Base-by-base conservation (phyloP, 495 filamentous ascomycete species). In the Tuber umbilicatum region DNA sequence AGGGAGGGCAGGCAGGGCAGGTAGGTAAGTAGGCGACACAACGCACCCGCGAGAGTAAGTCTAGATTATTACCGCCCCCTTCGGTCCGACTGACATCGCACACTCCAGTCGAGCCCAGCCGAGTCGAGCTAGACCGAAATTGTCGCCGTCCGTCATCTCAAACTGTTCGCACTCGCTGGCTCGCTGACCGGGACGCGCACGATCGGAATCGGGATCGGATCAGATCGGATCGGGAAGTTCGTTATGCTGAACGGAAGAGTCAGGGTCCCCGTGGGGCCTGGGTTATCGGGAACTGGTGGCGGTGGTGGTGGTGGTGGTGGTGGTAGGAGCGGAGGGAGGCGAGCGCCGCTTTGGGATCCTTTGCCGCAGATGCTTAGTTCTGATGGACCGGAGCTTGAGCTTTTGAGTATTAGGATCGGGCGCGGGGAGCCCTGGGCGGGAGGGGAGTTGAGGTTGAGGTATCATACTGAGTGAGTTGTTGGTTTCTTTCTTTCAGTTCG, bases 381-480 rank as follows among this genome's bases (percentile, higher is more conserved):
- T 2, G 74, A 68, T 7, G 75, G 75, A 21, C 55, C 75, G 17
- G 74, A 70, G 43, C 31, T 77, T 37, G 55, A 39, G 73, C 60
- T 76, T 27, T 76, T 68, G 35, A 68, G 76, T 39, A 76, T 77
- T 39, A 76, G 70, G 70, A 76, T 76, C 37, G 73, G 75, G 69
- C 69, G 70, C 73, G 60, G 69, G 41, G 38, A 70, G 69, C 37
- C 37, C 42, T 72, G 73, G 75, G 23, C 27, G 45, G 75, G 74
- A 41, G 75, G 74, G 41, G 75, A 64, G 41, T 45, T 75, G 69
- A 60, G 73, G 73, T 70, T 77, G 73, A 76, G 76, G 75, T 77
- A 76, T 76, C 68, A 74, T 37, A 70, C 74, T 71, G 76, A 77
- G 76, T 76, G 75, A 77, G 76, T 70, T 76, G 70, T 47, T 68